A percentile compares a stretch with the other conserved stretches of the same genome.
Evolutionary conservation across 768 basidiomycete species (phyloP).

Genomic region (Xerocomellus intermedius): DNA sequence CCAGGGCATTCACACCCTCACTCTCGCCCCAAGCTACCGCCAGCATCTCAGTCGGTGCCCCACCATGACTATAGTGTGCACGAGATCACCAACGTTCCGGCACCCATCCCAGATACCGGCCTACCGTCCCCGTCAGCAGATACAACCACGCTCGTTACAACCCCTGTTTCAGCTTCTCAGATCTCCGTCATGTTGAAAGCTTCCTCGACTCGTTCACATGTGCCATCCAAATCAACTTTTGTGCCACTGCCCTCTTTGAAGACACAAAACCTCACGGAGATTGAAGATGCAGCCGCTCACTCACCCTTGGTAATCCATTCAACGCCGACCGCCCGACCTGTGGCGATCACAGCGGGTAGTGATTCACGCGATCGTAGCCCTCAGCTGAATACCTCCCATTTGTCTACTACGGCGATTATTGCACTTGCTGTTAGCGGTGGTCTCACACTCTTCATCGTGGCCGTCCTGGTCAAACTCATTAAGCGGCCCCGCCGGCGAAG

Average conservation of each 20-base stretch:
- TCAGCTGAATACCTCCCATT: conserved; percentile 25
- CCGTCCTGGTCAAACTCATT: conserved; percentile 48
- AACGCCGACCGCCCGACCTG: conserved; percentile 5
- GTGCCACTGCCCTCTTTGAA: conserved; percentile 29
- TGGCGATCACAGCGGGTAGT: background rate
- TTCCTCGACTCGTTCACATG: conserved; percentile 9
- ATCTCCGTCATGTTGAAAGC: conserved; percentile 22
- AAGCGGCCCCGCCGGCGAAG: conserved; percentile 48
- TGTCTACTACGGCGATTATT: conserved; percentile 50
- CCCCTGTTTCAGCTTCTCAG: conserved; percentile 21
- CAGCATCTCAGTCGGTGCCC: conserved; percentile 9
- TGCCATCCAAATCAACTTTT: conserved; percentile 24
- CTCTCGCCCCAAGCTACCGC: conserved; percentile 12
- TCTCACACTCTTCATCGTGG: conserved; percentile 46
- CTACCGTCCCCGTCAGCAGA: conserved; percentile 25
- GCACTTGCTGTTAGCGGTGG: conserved; percentile 53
- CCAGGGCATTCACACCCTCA: background rate
- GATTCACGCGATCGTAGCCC: conserved; percentile 4
- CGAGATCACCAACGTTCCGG: conserved; percentile 30
- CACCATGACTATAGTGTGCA: conserved; percentile 28
- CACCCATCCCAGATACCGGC: conserved; percentile 32
- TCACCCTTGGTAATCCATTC: conserved; percentile 8
- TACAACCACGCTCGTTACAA: conserved; percentile 1
- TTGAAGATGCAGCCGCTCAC: conserved; percentile 15
- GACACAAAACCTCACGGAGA: conserved; percentile 26